Evolutionary conservation across 2,329 filamentous ascomycete genomes (phyloP), one percentile per base, ranked within the genome.

Genomic region (Exophiala bonariae): DNA sequence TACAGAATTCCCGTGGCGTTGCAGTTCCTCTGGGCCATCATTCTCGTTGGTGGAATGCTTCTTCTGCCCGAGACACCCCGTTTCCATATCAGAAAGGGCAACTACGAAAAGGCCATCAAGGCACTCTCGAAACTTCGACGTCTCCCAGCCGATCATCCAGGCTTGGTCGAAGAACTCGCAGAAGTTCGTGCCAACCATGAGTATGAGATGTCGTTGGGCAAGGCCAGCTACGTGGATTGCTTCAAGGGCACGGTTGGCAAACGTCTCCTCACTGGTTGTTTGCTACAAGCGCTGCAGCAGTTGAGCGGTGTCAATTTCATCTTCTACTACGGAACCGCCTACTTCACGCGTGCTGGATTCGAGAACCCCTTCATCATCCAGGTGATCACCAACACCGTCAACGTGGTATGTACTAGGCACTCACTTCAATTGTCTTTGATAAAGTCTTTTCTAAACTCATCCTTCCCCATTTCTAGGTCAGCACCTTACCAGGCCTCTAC

Each of bases 341-440:
- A 89, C 59, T 89, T 90, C 65, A 55, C 77, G 46, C 41, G 63
- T 50, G 63, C 64, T 4, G 67, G 67, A 11, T 66, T 70, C 50
- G 43, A 63, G 14, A 66, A 46, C 34, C 49, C 48, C 23, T 58
- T 51, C 59, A 70, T 81, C 47, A 85, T 80, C 0, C 82, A 85
- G 60, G 80, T 88, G 62, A 87, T 88, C 49, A 73, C 86, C 8
- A 75, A 75, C 14, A 80, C 77, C 4, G 82, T 88, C 55, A 89
- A 89, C 58, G 83, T 88, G 9, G 75, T 71, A 41, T 78, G 35
- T 37, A 4, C 75, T 55, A 86, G n/a, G n/a, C n/a, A n/a, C n/a
- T n/a, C n/a, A n/a, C n/a, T n/a, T n/a, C n/a, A n/a, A n/a, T n/a
- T n/a, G n/a, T n/a, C n/a, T n/a, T n/a, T n/a, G n/a, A n/a, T n/a